Evolutionary conservation across 257 asterid genomes (phyloP), one percentile per base, ranked within the genome.

Genomic region (Thymus mandschuricus): DNA sequence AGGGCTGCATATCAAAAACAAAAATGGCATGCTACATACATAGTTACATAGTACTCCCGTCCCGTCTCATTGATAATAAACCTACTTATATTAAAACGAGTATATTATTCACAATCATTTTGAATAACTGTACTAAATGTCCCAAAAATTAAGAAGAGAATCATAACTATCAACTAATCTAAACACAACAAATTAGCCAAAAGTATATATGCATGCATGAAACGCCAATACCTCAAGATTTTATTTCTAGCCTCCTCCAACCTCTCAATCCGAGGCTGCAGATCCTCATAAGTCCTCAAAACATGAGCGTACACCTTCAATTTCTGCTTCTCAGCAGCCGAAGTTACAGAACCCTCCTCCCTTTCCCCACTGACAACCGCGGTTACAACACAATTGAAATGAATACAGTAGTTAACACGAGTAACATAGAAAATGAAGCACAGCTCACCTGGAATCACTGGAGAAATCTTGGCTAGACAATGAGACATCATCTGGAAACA

Each of bases 211-310:
- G 58, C 2, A 64, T 27, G 1, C 54, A 66, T 12, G 9, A 33
- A 68, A 57, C 21, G 8, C 11, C 11, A 40, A 58, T 5, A 92
- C 98, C 98, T 87, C 84, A 87, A 77, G 58, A 92, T 77, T 75
- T 66, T 77, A 29, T 3, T 58, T 75, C 83, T 92, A 51, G 85
- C 84, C 67, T 75, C 85, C 56, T 81, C 79, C 76, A 88, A 74
- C 56, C 76, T 57, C 62, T 66, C 81, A 58, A 73, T 52, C 63
- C 83, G 70, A 57, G 63, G 48, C 15, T 44, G 73, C 48, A 71
- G 59, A 2, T 83, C 92, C 61, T 76, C 83, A 44, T 87, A 88
- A 68, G 83, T 81, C 75, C 72, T 78, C 77, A 80, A 76, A 54
- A 90, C 79, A 11, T 88, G 83, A 30, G 70, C 45, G 69, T 78